Conservation (phyloP, 148 eudicot species). For the Pharnaceum exiguum region DNA sequence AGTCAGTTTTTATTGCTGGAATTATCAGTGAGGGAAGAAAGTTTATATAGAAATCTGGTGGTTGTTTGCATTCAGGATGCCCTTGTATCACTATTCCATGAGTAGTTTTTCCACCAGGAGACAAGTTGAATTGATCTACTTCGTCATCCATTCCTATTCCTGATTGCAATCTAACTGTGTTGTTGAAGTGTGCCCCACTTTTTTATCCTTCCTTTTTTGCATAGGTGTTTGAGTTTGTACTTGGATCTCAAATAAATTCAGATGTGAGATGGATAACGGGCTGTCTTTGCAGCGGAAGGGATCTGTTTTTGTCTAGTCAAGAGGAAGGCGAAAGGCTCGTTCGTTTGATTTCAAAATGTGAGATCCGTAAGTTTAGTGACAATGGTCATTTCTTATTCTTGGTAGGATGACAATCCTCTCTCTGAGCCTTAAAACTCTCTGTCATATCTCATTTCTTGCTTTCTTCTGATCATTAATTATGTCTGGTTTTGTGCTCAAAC, state of each 20-base stretch:
- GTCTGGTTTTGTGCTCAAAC: too few species aligned
- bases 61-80: too few species aligned
- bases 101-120: too few species aligned
- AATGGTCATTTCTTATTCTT: conserved; percentile 69
- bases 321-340: conserved; percentile 81
- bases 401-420: conserved; percentile 39
- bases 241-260: neutral
- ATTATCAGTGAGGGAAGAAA: too few species aligned
- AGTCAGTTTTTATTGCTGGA: too few species aligned
- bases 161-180: too few species aligned
- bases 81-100: too few species aligned
- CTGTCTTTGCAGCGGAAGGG: conserved; percentile 22
- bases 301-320: conserved; percentile 48
- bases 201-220: neutral
- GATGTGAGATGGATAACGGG: neutral
- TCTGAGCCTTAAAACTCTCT: conserved; percentile 1
- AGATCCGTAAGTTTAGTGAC: conserved; percentile 55
- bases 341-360: conserved; percentile 48
- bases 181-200: neutral
- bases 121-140: too few species aligned
- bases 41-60: too few species aligned
- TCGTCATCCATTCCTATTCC: too few species aligned
- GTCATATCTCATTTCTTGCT: neutral
- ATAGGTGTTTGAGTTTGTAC: neutral
- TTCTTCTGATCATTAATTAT: neutral